Evolutionary conservation across 371 early-diverging fungal genomes (phyloP).

Genomic region (Parasitella parasitica): DNA sequence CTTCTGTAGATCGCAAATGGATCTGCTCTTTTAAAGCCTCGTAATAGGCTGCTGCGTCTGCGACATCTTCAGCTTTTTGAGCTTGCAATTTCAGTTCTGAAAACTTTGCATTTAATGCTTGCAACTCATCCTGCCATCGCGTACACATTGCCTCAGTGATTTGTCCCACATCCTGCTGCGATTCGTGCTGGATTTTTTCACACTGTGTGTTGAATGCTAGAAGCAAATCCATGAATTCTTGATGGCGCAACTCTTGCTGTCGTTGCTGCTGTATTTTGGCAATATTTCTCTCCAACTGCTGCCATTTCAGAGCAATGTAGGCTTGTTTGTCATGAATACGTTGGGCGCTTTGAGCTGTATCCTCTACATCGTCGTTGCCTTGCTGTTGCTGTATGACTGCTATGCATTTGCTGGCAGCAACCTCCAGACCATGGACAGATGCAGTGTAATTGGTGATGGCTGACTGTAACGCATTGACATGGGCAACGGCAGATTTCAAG

Average conservation of each 20-base stretch:
- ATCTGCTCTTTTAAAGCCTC: background rate
- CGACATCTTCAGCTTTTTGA: background rate
- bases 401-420: conserved; percentile 8
- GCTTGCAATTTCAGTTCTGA: conserved; percentile 6
- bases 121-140: conserved; percentile 25
- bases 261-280: background rate
- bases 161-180: background rate
- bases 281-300: background rate
- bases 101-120: conserved; percentile 4
- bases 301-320: background rate
- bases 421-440: conserved; percentile 6
- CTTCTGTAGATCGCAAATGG: conserved; percentile 8
- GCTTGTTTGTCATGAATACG: background rate
- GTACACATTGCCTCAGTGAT: conserved; percentile 17
- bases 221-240: conserved; percentile 4
- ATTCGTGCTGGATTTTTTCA: background rate
- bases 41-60: background rate
- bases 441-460: conserved; percentile 6
- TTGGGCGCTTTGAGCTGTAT: background rate
- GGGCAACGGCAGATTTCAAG: background rate
- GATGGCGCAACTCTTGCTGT: background rate
- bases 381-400: conserved; percentile 16
- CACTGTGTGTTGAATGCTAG: conserved; percentile 1
- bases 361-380: conserved; percentile 3
- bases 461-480: conserved; percentile 1